Conservation (phyloP, 148 eudicot genomes). For the Amaranthus hypochondriacus region DNA sequence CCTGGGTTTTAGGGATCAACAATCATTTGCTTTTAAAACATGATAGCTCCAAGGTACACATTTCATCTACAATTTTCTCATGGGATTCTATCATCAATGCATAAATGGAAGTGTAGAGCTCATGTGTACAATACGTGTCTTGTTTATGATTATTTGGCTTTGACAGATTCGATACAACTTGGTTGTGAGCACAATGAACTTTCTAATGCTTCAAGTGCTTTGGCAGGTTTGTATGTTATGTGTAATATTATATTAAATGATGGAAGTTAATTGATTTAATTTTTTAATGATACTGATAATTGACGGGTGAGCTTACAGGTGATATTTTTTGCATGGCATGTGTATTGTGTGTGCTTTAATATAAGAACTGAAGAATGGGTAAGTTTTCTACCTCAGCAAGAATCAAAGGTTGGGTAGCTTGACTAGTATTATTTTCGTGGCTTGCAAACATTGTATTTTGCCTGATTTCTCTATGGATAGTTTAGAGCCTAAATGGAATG, state of each 20-base stretch:
- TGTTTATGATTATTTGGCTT: neutral
- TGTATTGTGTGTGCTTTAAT: slow-evolving; percentile 66
- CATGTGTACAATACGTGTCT: neutral
- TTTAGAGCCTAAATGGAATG: neutral
- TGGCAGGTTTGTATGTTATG: slow-evolving; percentile 60
- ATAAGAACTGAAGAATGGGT: slow-evolving; percentile 89
- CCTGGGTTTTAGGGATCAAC: slow-evolving; percentile 24
- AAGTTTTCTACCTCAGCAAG: slow-evolving; percentile 10
- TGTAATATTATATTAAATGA: neutral
- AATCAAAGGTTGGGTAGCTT: neutral
- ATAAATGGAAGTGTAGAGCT: neutral
- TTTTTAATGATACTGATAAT: neutral
- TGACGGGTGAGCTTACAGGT: slow-evolving; percentile 31
- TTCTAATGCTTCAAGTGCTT: slow-evolving; percentile 57
- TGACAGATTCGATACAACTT: slow-evolving; percentile 40
- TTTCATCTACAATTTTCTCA: neutral
- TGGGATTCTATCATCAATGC: neutral
- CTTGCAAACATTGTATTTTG: neutral
- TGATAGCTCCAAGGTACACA: slow-evolving; percentile 10
- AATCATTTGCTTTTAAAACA: slow-evolving; percentile 6
- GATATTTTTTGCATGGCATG: slow-evolving; percentile 64
- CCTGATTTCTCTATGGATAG: too few species aligned
- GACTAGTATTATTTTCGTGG: too few species aligned
- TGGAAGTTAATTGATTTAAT: neutral
- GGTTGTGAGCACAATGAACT: slow-evolving; percentile 60